A percentile compares a stretch with the other conserved stretches of the same genome.
These are phyloP conservation scores for Amanita jacksonii DNA, from an alignment of 768 basidiomycete genomes.

Conservation along the genomic window DNA sequence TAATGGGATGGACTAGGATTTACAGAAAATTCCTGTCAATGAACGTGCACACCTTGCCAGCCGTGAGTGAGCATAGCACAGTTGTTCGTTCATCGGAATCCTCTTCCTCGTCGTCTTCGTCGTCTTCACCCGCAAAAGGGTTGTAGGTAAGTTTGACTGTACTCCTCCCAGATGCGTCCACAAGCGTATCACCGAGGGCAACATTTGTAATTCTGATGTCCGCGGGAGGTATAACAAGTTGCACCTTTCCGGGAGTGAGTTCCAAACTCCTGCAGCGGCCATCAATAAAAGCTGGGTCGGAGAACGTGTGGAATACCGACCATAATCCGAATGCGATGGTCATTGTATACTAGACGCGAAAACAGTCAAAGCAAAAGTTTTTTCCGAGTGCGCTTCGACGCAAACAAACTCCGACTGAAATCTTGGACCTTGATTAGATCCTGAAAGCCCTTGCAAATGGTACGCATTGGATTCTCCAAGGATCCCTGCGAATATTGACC, in stretches of 20 bases:
- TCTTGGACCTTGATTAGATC: conserved; percentile 9
- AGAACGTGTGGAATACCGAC: conserved; percentile 32
- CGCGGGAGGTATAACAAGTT: conserved; percentile 47
- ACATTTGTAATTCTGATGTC: conserved; percentile 79
- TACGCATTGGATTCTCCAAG: conserved; percentile 21
- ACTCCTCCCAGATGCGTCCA: conserved; percentile 49
- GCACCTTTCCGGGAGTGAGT: conserved; percentile 47
- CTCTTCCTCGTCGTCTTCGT: conserved; percentile 22
- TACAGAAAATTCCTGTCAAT: neutral
- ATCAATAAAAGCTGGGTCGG: conserved; percentile 7
- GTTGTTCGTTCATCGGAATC: conserved; percentile 27
- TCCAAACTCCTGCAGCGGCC: conserved; percentile 44
- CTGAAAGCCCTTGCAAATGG: conserved; percentile 28
- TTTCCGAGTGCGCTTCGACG: conserved; percentile 11
- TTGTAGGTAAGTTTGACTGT: conserved; percentile 59
- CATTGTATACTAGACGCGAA: conserved; percentile 29
- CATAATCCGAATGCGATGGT: conserved; percentile 56
- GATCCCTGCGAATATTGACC: conserved; percentile 4
- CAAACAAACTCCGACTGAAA: conserved; percentile 39
- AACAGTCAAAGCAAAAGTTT: conserved; percentile 15
- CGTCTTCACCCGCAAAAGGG: conserved; percentile 23
- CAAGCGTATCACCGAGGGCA: conserved; percentile 66
- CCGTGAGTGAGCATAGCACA: conserved; percentile 70
- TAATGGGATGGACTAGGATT: conserved; percentile 18
- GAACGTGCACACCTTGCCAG: conserved; percentile 56